Evolutionary conservation across 2,329 filamentous ascomycete genomes (phyloP).

Genomic region (Thielaviopsis euricoi): DNA sequence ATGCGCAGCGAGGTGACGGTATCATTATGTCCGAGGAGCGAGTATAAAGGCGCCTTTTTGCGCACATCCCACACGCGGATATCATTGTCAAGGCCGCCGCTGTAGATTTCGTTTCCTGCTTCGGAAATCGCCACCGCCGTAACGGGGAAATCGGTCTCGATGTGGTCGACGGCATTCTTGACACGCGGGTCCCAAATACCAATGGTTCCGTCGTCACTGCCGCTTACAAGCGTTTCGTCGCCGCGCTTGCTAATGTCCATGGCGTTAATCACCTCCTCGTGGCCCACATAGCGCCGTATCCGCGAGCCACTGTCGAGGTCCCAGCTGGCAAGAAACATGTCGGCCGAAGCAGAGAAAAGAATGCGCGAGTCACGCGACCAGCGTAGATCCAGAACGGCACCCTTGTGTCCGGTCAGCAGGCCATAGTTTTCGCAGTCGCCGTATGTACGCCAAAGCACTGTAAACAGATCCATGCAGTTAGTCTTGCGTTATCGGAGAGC

Average conservation of each 20-base stretch:
- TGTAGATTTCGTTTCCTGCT: slow-evolving; percentile 88
- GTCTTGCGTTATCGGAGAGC: neutral
- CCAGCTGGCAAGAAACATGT: slow-evolving; percentile 88
- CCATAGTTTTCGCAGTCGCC: slow-evolving; percentile 93
- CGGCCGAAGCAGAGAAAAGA: slow-evolving; percentile 82
- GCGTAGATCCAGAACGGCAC: slow-evolving; percentile 78
- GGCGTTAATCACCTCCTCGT: slow-evolving; percentile 90
- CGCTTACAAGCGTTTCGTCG: slow-evolving; percentile 78
- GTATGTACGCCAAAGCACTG: slow-evolving; percentile 87
- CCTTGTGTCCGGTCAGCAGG: slow-evolving; percentile 71
- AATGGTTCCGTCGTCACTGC: slow-evolving; percentile 83
- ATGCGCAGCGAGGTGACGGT: slow-evolving; percentile 79
- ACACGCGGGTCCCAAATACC: slow-evolving; percentile 91
- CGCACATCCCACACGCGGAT: slow-evolving; percentile 95
- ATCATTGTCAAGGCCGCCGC: slow-evolving; percentile 89
- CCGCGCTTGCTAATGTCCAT: slow-evolving; percentile 79
- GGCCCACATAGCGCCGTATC: slow-evolving; percentile 80
- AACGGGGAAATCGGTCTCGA: slow-evolving; percentile 82
- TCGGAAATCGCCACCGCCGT: slow-evolving; percentile 85
- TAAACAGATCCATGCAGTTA: neutral
- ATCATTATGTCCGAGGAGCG: slow-evolving; percentile 76
- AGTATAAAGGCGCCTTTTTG: slow-evolving; percentile 77
- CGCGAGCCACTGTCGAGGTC: slow-evolving; percentile 81
- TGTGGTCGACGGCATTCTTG: slow-evolving; percentile 74
- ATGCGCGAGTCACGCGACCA: slow-evolving; percentile 93